Evolutionary conservation across 768 basidiomycete species (phyloP).

Genomic region (Hericium rajendrae): DNA sequence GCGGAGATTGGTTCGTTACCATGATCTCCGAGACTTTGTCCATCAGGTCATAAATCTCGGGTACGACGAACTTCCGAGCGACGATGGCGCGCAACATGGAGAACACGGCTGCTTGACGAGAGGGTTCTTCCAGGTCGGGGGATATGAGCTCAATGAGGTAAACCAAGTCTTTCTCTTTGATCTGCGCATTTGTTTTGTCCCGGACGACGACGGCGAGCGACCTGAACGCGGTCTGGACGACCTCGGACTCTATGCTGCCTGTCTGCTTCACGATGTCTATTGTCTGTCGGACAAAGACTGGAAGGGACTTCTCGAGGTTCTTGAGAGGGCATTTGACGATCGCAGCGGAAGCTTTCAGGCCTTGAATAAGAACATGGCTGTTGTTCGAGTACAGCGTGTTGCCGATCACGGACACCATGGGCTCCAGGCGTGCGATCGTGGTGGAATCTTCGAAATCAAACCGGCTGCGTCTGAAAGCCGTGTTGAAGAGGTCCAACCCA

Average conservation of each 20-base stretch:
- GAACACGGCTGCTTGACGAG: conserved; percentile 80
- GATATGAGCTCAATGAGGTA: conserved; percentile 78
- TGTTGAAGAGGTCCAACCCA: conserved; percentile 85
- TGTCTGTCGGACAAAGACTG: conserved; percentile 77
- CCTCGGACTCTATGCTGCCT: conserved; percentile 83
- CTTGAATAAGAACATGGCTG: conserved; percentile 62
- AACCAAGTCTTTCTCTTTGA: conserved; percentile 84
- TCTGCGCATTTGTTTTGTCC: conserved; percentile 69
- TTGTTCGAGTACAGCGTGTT: conserved; percentile 85
- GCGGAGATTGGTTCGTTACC: conserved; percentile 85
- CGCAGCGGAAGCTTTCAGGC: conserved; percentile 70
- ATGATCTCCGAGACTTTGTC: conserved; percentile 83
- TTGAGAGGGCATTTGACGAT: conserved; percentile 81
- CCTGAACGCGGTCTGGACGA: conserved; percentile 81
- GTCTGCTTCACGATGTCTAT: conserved; percentile 73
- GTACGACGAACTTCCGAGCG: conserved; percentile 83
- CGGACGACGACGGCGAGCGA: conserved; percentile 82
- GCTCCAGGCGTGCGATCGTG: conserved; percentile 75
- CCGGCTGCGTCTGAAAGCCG: conserved; percentile 74
- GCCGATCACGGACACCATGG: conserved; percentile 80
- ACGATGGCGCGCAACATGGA: conserved; percentile 85
- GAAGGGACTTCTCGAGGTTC: conserved; percentile 61
- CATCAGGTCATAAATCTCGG: conserved; percentile 97
- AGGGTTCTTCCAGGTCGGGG: conserved; percentile 86
- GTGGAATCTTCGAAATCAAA: conserved; percentile 74